These are phyloP conservation scores for Colletotrichum plurivorum DNA, from an alignment of 2,329 filamentous ascomycete genomes.

Conservation along the genomic window DNA sequence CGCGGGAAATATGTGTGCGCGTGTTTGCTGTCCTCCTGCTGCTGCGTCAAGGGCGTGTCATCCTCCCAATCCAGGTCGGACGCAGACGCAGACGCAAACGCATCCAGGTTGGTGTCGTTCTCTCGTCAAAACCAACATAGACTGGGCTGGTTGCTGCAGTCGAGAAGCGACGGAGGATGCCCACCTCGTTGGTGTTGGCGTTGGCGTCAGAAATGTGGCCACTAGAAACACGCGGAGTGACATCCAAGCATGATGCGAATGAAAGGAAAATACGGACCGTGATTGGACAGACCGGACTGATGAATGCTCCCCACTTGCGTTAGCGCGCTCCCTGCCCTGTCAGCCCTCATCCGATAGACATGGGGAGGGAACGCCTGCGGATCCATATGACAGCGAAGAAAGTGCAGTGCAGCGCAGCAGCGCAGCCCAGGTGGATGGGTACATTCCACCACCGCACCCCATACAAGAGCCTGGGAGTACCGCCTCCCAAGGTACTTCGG, in stretches of 20 bases:
- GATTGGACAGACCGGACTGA: constrained; percentile 34
- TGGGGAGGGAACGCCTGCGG: constrained; percentile 11
- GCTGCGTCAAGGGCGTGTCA: constrained; percentile 39
- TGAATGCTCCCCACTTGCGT: background rate
- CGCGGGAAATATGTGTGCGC: constrained; percentile 1
- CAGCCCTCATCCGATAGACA: constrained; percentile 35
- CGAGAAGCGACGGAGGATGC: constrained; percentile 32
- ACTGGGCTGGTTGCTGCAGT: constrained; percentile 1
- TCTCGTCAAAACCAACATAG: too few species aligned
- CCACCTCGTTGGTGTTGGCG: constrained; percentile 29
- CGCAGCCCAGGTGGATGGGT: constrained; percentile 7
- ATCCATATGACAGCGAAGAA: constrained; percentile 15
- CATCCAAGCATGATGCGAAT: background rate
- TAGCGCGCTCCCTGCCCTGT: background rate
- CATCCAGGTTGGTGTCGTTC: background rate
- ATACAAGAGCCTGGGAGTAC: constrained; percentile 7
- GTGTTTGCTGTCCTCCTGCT: background rate
- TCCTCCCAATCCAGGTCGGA: constrained; percentile 28
- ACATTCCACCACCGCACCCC: constrained; percentile 1
- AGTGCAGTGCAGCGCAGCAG: constrained; percentile 3
- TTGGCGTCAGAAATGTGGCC: constrained; percentile 23
- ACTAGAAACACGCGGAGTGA: background rate
- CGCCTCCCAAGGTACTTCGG: background rate
- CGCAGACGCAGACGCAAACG: constrained; percentile 20
- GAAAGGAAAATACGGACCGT: background rate